A percentile compares a stretch with the other conserved stretches of the same genome.
These are phyloP conservation scores for Spergularia marina DNA, from an alignment of 148 eudicot genomes.

Conservation along the genomic window DNA sequence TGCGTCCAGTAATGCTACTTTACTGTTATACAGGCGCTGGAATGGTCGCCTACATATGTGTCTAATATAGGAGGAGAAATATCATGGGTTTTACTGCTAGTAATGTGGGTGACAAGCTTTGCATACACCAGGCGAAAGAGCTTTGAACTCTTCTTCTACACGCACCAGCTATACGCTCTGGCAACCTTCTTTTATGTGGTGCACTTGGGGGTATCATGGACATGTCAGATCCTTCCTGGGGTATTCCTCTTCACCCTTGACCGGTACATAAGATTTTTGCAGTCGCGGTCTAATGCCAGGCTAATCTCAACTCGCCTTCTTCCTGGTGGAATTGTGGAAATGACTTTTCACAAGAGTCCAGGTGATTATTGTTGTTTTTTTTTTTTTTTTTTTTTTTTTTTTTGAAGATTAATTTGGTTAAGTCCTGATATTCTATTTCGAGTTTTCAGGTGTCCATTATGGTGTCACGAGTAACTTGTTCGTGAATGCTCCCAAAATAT, in stretches of 20 bases:
- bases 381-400: no score
- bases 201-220: slow-evolving; percentile 47
- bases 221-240: slow-evolving; percentile 52
- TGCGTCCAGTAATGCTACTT: no score
- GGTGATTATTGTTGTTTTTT: slow-evolving; percentile 20
- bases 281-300: slow-evolving; percentile 37
- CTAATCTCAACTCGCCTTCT: slow-evolving; percentile 47
- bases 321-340: slow-evolving; percentile 45
- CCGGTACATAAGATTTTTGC: slow-evolving; percentile 53
- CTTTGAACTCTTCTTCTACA: slow-evolving; percentile 58
- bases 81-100: slow-evolving; percentile 33
- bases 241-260: slow-evolving; percentile 51
- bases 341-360: slow-evolving; percentile 51
- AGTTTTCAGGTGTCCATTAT: slow-evolving; percentile 43
- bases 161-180: slow-evolving; percentile 49
- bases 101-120: slow-evolving; percentile 53
- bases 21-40: slow-evolving; percentile 28
- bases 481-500: slow-evolving; percentile 56
- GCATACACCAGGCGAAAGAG: slow-evolving; percentile 41
- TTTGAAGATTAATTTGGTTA: no score
- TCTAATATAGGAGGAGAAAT: slow-evolving; percentile 52
- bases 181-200: slow-evolving; percentile 47
- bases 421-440: not conserved
- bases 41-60: slow-evolving; percentile 37
- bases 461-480: slow-evolving; percentile 64